Base-by-base conservation (phyloP, 2,329 filamentous ascomycete species). In the Xylariaceae sp. region DNA sequence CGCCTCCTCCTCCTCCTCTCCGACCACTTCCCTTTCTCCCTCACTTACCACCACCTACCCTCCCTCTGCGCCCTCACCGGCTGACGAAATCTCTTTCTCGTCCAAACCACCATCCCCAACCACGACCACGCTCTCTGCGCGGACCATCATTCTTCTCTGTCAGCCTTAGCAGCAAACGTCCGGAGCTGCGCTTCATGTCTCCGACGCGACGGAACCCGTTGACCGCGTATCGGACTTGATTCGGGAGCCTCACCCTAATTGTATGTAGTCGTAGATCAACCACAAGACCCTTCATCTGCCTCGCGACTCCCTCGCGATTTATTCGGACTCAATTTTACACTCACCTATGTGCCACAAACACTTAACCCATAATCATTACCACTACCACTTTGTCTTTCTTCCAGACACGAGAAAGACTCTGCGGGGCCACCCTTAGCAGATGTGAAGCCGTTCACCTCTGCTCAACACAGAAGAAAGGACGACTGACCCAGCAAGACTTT, bases 151-250 rank as follows among this genome's bases (percentile, higher is more conserved):
- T 52, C 42, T 34, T 42, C 49, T 18, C 16, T 38, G 34, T 14
- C 5, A 5, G 34, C 13, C 7, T 28, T 28, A 28, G 22, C 22
- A 28, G 22, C 22, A 28, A 28, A 28, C 22, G 22, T 28, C 22
- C 22, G 22, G 22, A 28, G 22, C 22, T 28, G 22, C 4, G 22
- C 22, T 28, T 46, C 47, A 58, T 56, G 53, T 51, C 56, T 52
- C 50, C 31, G 48, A 60, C 57, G 55, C 57, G 57, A 56, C 56
- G 39, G 50, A n/a, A 34, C 41, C 47, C 47, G n/a, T 50, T 48
- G 51, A 56, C 55, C 57, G 57, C 57, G 57, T 58, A 53, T 53
- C 48, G 50, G 53, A 47, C 53, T 46, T 54, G 54, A 54, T 46
- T 52, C 51, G 41, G 34, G 47, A 13, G 49, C 49, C 51, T 55